Evolutionary conservation across 1,284 basidiomycete genomes (phyloP).

Genomic region (Irpex sp.): DNA sequence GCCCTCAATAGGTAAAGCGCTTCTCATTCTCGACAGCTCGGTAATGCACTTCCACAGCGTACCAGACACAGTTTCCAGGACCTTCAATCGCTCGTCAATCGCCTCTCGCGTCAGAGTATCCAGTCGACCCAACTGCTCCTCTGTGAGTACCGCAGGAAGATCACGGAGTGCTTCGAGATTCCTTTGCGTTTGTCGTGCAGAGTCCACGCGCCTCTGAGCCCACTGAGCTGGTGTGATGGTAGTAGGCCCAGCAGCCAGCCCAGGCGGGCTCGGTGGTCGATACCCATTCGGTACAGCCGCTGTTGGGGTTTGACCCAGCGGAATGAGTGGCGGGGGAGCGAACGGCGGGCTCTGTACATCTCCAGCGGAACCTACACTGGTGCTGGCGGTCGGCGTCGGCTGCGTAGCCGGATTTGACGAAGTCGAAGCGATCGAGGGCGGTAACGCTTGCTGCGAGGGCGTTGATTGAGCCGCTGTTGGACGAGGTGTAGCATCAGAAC

Average conservation of each 20-base stretch:
- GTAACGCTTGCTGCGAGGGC: background rate
- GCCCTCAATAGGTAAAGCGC: slow-evolving; percentile 48
- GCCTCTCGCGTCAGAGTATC: slow-evolving; percentile 70
- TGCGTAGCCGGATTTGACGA: background rate
- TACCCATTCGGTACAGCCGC: background rate
- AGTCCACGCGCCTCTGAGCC: background rate
- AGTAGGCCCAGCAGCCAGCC: background rate
- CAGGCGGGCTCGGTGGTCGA: background rate
- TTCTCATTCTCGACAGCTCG: slow-evolving; percentile 73
- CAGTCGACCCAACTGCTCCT: slow-evolving; percentile 55
- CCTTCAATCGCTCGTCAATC: slow-evolving; percentile 76
- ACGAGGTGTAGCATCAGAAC: background rate
- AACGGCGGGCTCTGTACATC: slow-evolving; percentile 14
- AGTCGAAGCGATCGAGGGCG: background rate
- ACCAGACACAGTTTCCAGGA: slow-evolving; percentile 72
- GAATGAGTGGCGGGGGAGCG: slow-evolving; percentile 39
- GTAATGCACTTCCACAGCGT: slow-evolving; percentile 69
- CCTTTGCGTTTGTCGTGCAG: background rate
- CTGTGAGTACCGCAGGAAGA: slow-evolving; percentile 49
- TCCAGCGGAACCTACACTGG: background rate
- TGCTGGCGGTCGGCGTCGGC: slow-evolving; percentile 1
- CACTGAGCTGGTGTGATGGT: background rate
- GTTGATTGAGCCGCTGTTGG: background rate
- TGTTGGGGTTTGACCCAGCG: slow-evolving; percentile 36
- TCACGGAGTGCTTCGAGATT: background rate